Conservation (phyloP, 345 rosid species). For the Rhizophora mangle region DNA sequence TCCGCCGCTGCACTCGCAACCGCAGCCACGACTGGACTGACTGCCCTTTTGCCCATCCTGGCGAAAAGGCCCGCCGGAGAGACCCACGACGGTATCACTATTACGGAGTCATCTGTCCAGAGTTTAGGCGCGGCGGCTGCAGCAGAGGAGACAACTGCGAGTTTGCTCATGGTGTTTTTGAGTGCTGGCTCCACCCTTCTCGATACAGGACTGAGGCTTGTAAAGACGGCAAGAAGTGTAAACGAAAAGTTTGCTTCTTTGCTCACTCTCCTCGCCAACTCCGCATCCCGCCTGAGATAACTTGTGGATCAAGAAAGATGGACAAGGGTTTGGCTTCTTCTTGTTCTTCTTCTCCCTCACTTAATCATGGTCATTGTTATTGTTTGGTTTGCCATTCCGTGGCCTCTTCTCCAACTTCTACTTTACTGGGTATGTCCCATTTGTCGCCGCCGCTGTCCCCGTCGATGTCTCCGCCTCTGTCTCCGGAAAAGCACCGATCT, state of each 20-base stretch:
- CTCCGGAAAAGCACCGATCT: constrained; percentile 47
- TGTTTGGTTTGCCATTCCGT: constrained; percentile 53
- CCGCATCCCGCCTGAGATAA: constrained; percentile 15
- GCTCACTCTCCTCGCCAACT: constrained; percentile 26
- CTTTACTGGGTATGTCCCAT: constrained; percentile 56
- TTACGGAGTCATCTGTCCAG: constrained; percentile 66
- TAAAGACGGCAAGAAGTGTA: constrained; percentile 25
- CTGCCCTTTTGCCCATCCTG: constrained; percentile 87
- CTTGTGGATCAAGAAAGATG: background rate
- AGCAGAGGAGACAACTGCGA: constrained; percentile 25
- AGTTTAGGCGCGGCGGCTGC: constrained; percentile 46
- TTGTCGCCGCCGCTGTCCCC: constrained; percentile 50
- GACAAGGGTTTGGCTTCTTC: constrained; percentile 1
- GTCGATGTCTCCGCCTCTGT: constrained; percentile 60
- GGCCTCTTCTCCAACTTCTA: constrained; percentile 70
- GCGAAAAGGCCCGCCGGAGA: constrained; percentile 87
- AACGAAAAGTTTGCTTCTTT: constrained; percentile 27
- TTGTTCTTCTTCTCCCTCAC: constrained; percentile 1
- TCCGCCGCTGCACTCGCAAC: constrained; percentile 81
- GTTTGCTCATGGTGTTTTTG: constrained; percentile 25
- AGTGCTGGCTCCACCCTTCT: constrained; percentile 30
- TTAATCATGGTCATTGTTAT: constrained; percentile 32
- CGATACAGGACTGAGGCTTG: constrained; percentile 31
- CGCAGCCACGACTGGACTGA: constrained; percentile 97
- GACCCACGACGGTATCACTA: constrained; percentile 66